These are phyloP conservation scores for Leccinum colubrinum DNA, from an alignment of 1,284 basidiomycete species.

Conservation along the genomic window DNA sequence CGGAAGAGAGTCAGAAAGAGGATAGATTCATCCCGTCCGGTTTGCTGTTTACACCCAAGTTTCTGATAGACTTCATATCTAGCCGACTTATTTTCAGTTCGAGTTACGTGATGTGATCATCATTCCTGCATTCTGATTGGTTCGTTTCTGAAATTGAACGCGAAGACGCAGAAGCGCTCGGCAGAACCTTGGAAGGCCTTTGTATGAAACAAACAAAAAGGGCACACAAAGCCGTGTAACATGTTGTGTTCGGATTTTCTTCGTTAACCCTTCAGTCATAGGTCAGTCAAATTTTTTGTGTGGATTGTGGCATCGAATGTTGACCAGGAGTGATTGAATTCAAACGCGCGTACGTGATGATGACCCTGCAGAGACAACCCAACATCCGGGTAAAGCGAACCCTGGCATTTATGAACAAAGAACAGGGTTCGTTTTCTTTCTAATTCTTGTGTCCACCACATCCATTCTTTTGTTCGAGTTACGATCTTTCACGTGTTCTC, in stretches of 20 bases:
- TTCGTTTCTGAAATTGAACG: slow-evolving; percentile 7
- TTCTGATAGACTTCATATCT: slow-evolving; percentile 24
- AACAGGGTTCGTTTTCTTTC: slow-evolving; percentile 15
- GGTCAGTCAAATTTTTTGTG: slow-evolving; percentile 13
- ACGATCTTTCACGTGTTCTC: slow-evolving; percentile 14
- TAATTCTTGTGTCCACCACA: slow-evolving; percentile 7
- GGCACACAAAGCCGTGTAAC: slow-evolving; percentile 11
- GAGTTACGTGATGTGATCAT: slow-evolving; percentile 24
- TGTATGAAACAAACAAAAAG: slow-evolving; percentile 13
- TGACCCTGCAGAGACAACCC: slow-evolving; percentile 10
- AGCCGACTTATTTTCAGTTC: slow-evolving; percentile 28
- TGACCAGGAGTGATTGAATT: slow-evolving; percentile 10
- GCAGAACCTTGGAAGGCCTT: slow-evolving; percentile 20
- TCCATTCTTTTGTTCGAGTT: slow-evolving; percentile 6
- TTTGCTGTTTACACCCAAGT: slow-evolving; percentile 8
- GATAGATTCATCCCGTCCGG: slow-evolving; percentile 16
- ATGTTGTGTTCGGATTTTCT: neutral
- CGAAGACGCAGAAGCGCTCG: slow-evolving; percentile 11
- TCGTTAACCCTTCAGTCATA: neutral
- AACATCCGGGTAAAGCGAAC: slow-evolving; percentile 4
- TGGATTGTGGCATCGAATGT: neutral
- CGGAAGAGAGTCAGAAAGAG: slow-evolving; percentile 13
- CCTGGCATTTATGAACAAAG: slow-evolving; percentile 15
- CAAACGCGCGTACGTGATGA: slow-evolving; percentile 5
- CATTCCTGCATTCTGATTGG: slow-evolving; percentile 24